A percentile compares a stretch with the other conserved stretches of the same genome.
Conservation (phyloP, 495 filamentous ascomycete species). For the Clohesyomyces aquaticus region DNA sequence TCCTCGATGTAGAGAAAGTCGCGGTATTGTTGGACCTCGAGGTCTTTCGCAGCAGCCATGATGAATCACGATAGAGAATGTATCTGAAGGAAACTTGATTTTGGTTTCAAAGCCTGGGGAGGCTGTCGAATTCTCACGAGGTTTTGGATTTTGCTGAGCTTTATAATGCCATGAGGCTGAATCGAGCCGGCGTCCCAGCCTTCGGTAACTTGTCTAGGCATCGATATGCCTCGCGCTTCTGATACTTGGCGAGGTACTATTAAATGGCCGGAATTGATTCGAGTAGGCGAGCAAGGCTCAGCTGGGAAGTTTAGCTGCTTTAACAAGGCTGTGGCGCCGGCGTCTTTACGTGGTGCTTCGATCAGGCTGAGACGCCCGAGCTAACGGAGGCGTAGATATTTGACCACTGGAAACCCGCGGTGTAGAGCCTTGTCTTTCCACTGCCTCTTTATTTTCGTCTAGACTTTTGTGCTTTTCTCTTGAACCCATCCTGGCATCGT, state of each 20-base stretch:
- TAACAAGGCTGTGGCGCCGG: constrained; percentile 4
- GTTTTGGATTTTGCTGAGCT: too few relatives aligned
- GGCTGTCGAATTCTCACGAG: neutral
- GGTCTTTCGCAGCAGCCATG: neutral
- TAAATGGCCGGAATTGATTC: neutral
- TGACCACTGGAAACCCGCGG: neutral
- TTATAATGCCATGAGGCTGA: too few relatives aligned
- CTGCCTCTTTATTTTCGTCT: neutral
- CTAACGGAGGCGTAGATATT: neutral
- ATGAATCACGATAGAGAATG: neutral
- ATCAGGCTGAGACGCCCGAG: neutral
- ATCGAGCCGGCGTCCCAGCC: too few relatives aligned
- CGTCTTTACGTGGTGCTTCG: neutral
- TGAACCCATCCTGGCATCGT: neutral
- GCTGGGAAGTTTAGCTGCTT: neutral
- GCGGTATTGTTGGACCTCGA: constrained; percentile 3
- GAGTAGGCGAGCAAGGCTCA: neutral
- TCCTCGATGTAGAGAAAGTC: constrained; percentile 11
- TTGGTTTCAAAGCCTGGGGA: neutral
- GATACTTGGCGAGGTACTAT: too few relatives aligned
- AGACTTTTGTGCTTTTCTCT: neutral
- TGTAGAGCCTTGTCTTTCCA: neutral
- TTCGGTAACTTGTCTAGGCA: neutral
- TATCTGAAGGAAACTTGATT: neutral
- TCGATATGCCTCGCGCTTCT: neutral